These are phyloP conservation scores for Umbelopsis isabellina DNA, from an alignment of 192 early-diverging fungal species.

Conservation along the genomic window DNA sequence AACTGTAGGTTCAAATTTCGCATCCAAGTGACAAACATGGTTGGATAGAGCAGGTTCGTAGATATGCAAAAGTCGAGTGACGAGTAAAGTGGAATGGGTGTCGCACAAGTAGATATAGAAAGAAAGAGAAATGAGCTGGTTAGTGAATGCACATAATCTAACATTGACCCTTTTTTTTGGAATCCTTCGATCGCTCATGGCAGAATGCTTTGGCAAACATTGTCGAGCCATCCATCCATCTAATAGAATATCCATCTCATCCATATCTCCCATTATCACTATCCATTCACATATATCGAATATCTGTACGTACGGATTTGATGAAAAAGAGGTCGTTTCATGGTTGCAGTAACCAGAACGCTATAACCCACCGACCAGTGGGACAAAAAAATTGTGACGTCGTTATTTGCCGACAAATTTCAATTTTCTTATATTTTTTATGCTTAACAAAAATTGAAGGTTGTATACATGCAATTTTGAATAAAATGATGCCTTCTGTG, in stretches of 20 bases:
- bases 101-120: too few relatives aligned
- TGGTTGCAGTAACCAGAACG: not conserved
- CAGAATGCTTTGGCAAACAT: not conserved
- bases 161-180: too few relatives aligned
- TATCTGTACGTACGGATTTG: slow-evolving; percentile 19
- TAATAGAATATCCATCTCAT: not conserved
- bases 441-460: too few relatives aligned
- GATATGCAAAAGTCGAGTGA: too few relatives aligned
- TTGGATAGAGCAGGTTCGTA: too few relatives aligned
- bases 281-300: slow-evolving; percentile 3
- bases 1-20: not conserved
- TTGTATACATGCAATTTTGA: not conserved
- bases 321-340: slow-evolving; percentile 19
- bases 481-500: not conserved
- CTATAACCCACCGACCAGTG: not conserved
- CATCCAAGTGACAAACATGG: too few relatives aligned
- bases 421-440: not conserved
- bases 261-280: not conserved
- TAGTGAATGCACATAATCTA: too few relatives aligned
- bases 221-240: slow-evolving; percentile 17
- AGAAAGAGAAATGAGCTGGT: too few relatives aligned
- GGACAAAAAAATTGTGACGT: not conserved
- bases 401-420: not conserved
- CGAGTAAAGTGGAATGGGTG: too few relatives aligned
- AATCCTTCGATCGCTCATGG: too few relatives aligned